These are phyloP conservation scores for Wallacemonas sp. DNA, from an alignment of 208 protist species.

Conservation along the genomic window DNA sequence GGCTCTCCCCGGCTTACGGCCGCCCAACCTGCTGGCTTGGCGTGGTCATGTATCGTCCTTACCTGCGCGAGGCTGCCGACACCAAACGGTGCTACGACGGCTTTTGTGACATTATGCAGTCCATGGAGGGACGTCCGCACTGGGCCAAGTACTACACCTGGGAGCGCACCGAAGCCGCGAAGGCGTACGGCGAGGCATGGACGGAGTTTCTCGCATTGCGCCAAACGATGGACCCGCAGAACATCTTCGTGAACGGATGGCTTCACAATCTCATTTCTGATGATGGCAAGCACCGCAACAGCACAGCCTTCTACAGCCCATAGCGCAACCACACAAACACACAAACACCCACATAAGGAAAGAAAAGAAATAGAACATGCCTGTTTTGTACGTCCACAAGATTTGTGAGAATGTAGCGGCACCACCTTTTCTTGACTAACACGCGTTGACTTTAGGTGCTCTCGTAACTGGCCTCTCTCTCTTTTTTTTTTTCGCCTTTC, in stretches of 20 bases:
- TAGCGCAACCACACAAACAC: neutral
- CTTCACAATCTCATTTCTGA: conserved; percentile 46
- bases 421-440: too few species aligned
- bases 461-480: too few species aligned
- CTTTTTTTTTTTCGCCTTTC: too few species aligned
- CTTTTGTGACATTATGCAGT: conserved; percentile 56
- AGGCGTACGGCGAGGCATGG: conserved; percentile 62
- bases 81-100: conserved; percentile 62
- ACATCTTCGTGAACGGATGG: conserved; percentile 75
- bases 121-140: conserved; percentile 72
- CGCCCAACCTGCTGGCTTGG: conserved; percentile 81
- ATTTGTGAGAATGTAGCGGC: too few species aligned
- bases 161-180: conserved; percentile 32
- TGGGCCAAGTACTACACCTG: conserved; percentile 85
- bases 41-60: conserved; percentile 84
- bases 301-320: conserved; percentile 25
- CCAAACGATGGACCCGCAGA: conserved; percentile 50
- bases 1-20: conserved; percentile 58
- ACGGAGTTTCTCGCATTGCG: conserved; percentile 55
- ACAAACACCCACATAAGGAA: too few species aligned
- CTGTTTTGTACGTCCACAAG: too few species aligned
- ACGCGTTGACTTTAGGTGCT: too few species aligned
- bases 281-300: conserved; percentile 32
- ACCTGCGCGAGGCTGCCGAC: conserved; percentile 45
- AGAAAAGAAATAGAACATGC: too few species aligned